A percentile compares a stretch with the other conserved stretches of the same genome.
Conservation (phyloP, 306 rosid species). For the Ochetophila trinervis region DNA sequence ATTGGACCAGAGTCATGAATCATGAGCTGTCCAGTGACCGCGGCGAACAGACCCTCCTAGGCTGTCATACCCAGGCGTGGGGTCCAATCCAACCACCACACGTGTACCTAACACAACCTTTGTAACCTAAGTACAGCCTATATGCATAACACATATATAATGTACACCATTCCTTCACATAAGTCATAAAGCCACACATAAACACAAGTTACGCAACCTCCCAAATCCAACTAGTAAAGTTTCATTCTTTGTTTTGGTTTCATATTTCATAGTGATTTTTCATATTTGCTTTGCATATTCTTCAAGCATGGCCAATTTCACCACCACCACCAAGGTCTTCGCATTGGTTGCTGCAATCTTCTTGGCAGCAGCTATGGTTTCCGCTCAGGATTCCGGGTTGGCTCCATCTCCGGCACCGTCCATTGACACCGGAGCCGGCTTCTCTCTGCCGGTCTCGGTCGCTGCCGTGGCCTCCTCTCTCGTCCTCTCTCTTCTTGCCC, state of each 20-base stretch:
- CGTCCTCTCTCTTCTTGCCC: slow-evolving; percentile 23
- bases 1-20: not conserved
- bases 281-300: too few relatives aligned
- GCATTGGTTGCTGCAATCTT: not conserved
- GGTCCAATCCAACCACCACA: not conserved
- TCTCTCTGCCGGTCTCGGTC: slow-evolving; percentile 16
- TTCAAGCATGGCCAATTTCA: slow-evolving; percentile 3
- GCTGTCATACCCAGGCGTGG: not conserved
- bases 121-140: too few relatives aligned
- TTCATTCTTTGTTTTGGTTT: too few relatives aligned
- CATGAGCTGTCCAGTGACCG: not conserved
- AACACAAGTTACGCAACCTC: too few relatives aligned
- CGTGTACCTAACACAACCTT: too few relatives aligned
- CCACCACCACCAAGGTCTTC: slow-evolving; percentile 16
- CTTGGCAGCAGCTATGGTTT: not conserved
- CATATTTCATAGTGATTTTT: not conserved
- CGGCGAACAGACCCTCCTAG: not conserved
- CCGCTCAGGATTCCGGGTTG: not conserved
- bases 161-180: too few relatives aligned
- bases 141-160: too few relatives aligned
- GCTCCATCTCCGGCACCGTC: slow-evolving; percentile 27
- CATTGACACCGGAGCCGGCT: slow-evolving; percentile 17
- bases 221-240: too few relatives aligned
- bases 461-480: slow-evolving; percentile 15
- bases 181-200: too few relatives aligned